Percentiles rank a stretch among this genome's conserved stretches.
phyloP scores from a whole-genome alignment of 257 asterid species.

The Solanum boliviense region DNA sequence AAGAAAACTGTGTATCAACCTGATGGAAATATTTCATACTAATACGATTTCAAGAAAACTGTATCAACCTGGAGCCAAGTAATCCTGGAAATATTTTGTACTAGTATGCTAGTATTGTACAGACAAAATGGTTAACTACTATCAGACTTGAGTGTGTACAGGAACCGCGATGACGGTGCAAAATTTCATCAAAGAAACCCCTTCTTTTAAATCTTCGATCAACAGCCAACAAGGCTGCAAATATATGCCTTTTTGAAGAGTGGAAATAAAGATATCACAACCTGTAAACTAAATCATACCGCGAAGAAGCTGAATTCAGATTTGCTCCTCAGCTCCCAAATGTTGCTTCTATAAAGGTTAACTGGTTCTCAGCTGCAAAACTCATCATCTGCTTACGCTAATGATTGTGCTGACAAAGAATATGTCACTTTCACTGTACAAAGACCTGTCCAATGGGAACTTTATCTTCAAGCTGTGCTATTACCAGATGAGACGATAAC shows the following conservation, averaged over 20 bases:
- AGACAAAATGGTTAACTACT: background rate
- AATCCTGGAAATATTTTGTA: background rate
- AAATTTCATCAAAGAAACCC: background rate
- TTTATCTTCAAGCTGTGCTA: slow-evolving; percentile 41
- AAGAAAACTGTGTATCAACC: background rate
- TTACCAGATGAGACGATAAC: slow-evolving; percentile 40
- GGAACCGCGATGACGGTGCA: background rate
- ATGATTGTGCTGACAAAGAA: background rate
- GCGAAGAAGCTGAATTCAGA: background rate
- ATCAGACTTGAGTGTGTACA: background rate
- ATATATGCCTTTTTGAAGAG: background rate
- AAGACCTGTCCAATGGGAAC: background rate
- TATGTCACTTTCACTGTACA: background rate
- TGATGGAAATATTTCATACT: background rate
- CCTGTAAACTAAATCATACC: background rate
- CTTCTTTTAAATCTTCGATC: background rate
- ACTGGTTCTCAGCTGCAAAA: background rate
- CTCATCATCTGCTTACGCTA: background rate
- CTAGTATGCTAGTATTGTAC: background rate
- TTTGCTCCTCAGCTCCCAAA: background rate
- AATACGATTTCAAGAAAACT: background rate
- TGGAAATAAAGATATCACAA: background rate
- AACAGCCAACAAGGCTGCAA: background rate
- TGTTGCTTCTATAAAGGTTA: background rate
- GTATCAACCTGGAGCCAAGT: background rate